Evolutionary conservation across 2,329 filamentous ascomycete species (phyloP).

Genomic region (Venturiaceae sp.): DNA sequence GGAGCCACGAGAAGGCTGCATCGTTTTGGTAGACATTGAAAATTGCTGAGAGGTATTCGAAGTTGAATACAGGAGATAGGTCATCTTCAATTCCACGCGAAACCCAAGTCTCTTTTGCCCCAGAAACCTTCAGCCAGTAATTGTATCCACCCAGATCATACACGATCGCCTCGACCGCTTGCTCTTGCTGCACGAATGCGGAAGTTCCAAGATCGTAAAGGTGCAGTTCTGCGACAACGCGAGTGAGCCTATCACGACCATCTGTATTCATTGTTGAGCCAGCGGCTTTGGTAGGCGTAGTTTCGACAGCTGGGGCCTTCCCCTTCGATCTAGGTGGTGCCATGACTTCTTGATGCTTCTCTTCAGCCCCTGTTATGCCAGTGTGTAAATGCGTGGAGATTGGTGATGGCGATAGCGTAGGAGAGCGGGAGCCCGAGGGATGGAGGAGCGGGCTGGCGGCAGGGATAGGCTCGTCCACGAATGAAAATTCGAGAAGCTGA

Average conservation of each 20-base stretch:
- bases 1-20: constrained; percentile 88
- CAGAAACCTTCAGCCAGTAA: constrained; percentile 86
- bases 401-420: constrained; percentile 20
- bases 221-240: constrained; percentile 76
- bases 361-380: constrained; percentile 15
- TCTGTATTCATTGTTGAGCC: constrained; percentile 46
- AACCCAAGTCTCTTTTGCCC: constrained; percentile 70
- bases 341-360: constrained; percentile 27
- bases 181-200: constrained; percentile 74
- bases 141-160: constrained; percentile 84
- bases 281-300: constrained; percentile 48
- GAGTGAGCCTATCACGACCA: constrained; percentile 60
- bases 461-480: constrained; percentile 54
- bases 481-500: constrained; percentile 76
- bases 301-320: constrained; percentile 25
- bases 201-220: constrained; percentile 85
- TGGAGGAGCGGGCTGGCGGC: constrained; percentile 49
- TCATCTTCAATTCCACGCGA: constrained; percentile 79
- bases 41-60: constrained; percentile 97
- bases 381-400: constrained; percentile 20
- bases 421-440: constrained; percentile 23
- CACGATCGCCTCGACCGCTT: constrained; percentile 66
- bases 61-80: constrained; percentile 97
- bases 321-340: constrained; percentile 13
- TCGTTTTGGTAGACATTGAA: constrained; percentile 93